Conservation (phyloP, 2,329 filamentous ascomycete genomes). For the Aureobasidium subglaciale region DNA sequence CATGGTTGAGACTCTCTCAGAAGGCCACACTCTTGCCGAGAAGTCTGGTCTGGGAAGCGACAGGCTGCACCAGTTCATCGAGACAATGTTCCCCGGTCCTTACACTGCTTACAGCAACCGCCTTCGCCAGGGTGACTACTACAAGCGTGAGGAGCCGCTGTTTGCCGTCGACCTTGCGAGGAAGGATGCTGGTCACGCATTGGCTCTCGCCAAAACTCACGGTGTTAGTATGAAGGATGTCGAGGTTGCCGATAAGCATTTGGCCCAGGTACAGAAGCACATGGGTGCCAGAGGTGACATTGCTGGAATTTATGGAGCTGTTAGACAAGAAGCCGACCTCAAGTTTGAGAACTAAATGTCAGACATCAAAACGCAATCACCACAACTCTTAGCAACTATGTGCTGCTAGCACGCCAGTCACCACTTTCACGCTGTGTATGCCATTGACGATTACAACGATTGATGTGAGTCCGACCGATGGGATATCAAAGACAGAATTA, state of each 20-base stretch:
- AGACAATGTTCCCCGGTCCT: constrained; percentile 66
- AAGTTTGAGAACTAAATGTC: constrained; percentile 50
- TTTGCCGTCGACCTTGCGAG: constrained; percentile 76
- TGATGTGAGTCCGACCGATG: no score
- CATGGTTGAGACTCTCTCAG: constrained; percentile 72
- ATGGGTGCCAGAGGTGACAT: constrained; percentile 68
- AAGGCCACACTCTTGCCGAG: constrained; percentile 72
- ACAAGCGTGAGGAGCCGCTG: constrained; percentile 66
- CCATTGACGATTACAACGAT: no score
- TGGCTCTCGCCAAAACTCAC: constrained; percentile 54
- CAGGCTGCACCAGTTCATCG: constrained; percentile 64
- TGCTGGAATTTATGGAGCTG: constrained; percentile 73
- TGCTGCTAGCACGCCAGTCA: neutral
- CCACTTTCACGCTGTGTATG: neutral
- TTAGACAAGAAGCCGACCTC: constrained; percentile 66
- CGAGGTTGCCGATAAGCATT: constrained; percentile 61
- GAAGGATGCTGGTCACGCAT: constrained; percentile 74
- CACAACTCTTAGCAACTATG: neutral
- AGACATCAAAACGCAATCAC: neutral
- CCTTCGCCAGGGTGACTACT: constrained; percentile 70
- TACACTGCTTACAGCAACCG: constrained; percentile 68
- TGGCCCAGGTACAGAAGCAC: constrained; percentile 62
- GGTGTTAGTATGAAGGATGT: constrained; percentile 59
- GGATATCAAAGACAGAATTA: no score
- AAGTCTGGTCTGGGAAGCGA: constrained; percentile 68